Percentiles rank a stretch among this genome's conserved stretches.
Conservation (phyloP, 75 land plant species). For the Pseudotsuga menziesii region DNA sequence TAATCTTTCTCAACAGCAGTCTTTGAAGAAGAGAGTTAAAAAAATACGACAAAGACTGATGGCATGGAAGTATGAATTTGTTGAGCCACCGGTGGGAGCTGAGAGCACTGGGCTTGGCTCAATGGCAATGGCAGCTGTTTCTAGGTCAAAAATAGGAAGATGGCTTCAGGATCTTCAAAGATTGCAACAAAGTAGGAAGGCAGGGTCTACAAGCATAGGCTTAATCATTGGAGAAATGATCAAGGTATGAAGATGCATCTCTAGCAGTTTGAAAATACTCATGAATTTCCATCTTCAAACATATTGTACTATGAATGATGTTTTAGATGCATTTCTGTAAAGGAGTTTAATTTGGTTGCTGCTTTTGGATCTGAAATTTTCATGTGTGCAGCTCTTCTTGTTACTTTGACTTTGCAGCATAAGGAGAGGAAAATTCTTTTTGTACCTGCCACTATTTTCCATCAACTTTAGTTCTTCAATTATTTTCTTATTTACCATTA, state of each 20-base stretch:
- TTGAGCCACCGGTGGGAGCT: slow-evolving; percentile 47
- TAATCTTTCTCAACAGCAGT: slow-evolving; percentile 32
- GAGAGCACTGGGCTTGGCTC: slow-evolving; percentile 66
- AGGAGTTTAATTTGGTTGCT: neutral
- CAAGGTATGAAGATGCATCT: slow-evolving; percentile 44
- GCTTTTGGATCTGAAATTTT: no score
- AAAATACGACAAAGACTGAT: slow-evolving; percentile 76
- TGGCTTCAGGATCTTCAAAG: slow-evolving; percentile 92
- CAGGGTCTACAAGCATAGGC: slow-evolving; percentile 65
- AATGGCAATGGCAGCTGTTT: slow-evolving; percentile 52
- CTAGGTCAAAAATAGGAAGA: slow-evolving; percentile 79
- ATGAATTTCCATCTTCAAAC: neutral
- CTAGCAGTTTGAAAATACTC: neutral
- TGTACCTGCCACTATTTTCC: no score
- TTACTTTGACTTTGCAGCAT: no score
- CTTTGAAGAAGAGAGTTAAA: slow-evolving; percentile 73
- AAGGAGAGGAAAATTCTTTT: no score
- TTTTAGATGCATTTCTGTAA: neutral
- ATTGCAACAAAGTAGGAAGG: slow-evolving; percentile 79
- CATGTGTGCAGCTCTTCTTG: no score
- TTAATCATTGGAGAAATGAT: slow-evolving; percentile 74
- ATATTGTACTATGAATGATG: neutral
- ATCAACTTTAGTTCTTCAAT: no score
- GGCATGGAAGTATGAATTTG: slow-evolving; percentile 72
- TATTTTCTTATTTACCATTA: no score